These are phyloP conservation scores for Colletotrichum noveboracense DNA, from an alignment of 2,329 filamentous ascomycete species.

Conservation along the genomic window DNA sequence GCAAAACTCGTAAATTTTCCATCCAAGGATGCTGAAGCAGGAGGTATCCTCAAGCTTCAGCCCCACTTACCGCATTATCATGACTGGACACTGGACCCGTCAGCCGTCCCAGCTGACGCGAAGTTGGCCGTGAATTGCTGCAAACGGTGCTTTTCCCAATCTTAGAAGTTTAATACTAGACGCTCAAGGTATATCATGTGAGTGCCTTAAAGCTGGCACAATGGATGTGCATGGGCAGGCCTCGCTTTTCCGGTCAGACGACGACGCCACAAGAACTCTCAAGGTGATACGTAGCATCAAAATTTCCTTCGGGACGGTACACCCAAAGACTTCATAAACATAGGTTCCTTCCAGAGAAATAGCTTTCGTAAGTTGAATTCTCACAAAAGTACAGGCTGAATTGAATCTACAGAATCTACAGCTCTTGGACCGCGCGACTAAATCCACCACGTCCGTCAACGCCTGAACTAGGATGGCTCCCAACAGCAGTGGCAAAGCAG, in stretches of 20 bases:
- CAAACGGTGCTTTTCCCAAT: not conserved
- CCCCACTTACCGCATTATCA: not conserved
- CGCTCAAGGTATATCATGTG: not conserved
- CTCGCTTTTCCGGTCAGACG: not conserved
- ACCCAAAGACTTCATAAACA: not conserved
- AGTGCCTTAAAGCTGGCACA: rapidly evolving
- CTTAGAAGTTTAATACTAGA: not conserved
- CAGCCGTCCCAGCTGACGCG: not conserved
- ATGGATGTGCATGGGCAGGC: not conserved
- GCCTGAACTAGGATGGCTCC: not conserved
- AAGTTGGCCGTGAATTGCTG: not conserved
- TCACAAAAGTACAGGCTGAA: not conserved
- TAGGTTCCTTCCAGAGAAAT: not conserved
- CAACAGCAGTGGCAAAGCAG: not conserved
- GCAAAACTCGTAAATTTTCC: not conserved
- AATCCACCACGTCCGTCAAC: not conserved
- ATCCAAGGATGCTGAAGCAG: not conserved
- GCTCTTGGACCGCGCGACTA: not conserved
- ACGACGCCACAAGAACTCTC: not conserved
- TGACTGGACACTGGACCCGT: rapidly evolving
- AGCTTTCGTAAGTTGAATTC: not conserved
- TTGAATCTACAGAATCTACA: no score
- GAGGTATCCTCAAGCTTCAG: rapidly evolving
- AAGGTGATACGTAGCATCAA: not conserved
- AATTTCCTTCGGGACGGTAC: not conserved